phyloP scores from a whole-genome alignment of 805 yeast species.

The Saccharomycopsis selenospora region DNA sequence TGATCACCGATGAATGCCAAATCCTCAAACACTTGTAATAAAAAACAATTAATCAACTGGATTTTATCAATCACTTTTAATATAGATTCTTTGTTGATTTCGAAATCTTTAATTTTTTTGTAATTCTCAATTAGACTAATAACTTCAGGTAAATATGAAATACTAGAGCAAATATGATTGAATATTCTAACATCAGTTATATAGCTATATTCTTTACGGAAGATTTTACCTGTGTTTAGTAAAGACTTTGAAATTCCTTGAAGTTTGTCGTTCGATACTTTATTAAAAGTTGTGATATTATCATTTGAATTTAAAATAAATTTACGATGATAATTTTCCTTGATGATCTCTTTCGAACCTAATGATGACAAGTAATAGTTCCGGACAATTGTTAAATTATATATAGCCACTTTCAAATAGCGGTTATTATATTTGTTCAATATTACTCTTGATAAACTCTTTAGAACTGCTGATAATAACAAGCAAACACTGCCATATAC shows the following conservation, averaged over 20 bases:
- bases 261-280: background rate
- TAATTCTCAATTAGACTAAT: constrained; percentile 1
- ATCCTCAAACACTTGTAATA: constrained; percentile 17
- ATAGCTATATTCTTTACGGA: constrained; percentile 14
- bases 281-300: background rate
- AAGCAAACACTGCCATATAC: constrained; percentile 15
- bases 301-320: background rate
- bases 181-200: constrained; percentile 17
- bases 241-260: background rate
- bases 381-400: background rate
- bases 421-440: background rate
- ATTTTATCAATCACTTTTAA: constrained; percentile 8
- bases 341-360: background rate
- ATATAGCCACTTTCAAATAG: background rate
- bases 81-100: background rate
- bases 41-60: constrained; percentile 14
- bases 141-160: constrained; percentile 15
- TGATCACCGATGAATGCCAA: constrained; percentile 20
- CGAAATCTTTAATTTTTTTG: background rate
- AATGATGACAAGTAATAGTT: background rate
- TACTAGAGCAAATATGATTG: constrained; percentile 7
- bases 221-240: constrained; percentile 4
- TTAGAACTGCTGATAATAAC: constrained; percentile 12
- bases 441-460: constrained; percentile 6
- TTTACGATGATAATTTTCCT: background rate